These are phyloP conservation scores for Lachnellula suecica DNA, from an alignment of 2,329 filamentous ascomycete species.

Conservation along the genomic window DNA sequence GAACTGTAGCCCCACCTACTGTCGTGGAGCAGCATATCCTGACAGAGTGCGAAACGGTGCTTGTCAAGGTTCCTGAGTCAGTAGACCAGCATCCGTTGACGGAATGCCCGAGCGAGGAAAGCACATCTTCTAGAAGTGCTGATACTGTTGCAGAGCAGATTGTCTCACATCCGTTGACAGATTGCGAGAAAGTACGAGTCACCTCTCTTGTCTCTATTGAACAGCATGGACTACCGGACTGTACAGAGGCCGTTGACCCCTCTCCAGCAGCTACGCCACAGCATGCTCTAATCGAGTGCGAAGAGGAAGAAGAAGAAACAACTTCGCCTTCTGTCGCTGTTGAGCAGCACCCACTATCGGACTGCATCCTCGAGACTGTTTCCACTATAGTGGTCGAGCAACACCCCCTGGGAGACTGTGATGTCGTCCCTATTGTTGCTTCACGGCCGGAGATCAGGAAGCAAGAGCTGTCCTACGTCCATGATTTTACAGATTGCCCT, in stretches of 20 bases:
- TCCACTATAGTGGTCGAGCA: not conserved
- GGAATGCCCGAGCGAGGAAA: not conserved
- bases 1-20: not conserved
- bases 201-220: not conserved
- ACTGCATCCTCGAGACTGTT: not conserved
- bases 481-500: conserved; percentile 26
- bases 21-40: not conserved
- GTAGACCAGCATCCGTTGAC: not conserved
- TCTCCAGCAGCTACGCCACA: not conserved
- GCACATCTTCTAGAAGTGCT: not conserved
- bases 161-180: not conserved
- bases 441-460: not conserved
- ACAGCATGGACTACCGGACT: not conserved
- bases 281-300: not conserved
- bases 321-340: not conserved
- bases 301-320: not conserved
- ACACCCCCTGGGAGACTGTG: not conserved
- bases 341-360: not conserved
- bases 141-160: not conserved
- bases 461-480: conserved; percentile 25
- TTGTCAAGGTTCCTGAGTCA: not conserved
- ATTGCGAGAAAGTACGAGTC: not conserved
- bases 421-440: not conserved
- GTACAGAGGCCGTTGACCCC: not conserved
- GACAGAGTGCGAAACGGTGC: not conserved